Evolutionary conservation across 257 asterid genomes (phyloP).

Genomic region (Solanum chilense): DNA sequence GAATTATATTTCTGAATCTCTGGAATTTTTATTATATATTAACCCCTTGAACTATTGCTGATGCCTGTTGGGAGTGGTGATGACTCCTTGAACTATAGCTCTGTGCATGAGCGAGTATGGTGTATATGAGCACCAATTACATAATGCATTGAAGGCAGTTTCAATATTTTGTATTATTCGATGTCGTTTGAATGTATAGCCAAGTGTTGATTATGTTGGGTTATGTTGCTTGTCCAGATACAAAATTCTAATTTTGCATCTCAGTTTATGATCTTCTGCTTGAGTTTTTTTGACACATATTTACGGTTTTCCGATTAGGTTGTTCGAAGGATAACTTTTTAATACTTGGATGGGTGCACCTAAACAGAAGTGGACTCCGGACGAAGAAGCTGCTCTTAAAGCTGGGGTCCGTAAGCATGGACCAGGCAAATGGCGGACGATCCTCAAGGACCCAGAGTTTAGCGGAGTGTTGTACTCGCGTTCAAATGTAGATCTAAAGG

Average conservation of each 20-base stretch:
- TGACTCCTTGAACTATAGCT: not conserved
- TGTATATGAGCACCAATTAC: not conserved
- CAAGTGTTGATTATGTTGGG: not conserved
- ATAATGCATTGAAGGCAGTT: not conserved
- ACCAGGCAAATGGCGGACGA: conserved; percentile 93
- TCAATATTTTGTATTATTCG: not conserved
- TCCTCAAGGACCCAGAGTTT: conserved; percentile 85
- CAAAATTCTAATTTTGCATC: not conserved
- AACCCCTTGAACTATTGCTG: not conserved
- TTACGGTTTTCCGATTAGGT: not conserved
- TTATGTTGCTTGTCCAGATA: not conserved
- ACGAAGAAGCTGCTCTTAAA: conserved; percentile 96
- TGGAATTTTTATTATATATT: not conserved
- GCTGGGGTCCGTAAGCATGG: conserved; percentile 93
- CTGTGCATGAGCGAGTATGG: not conserved
- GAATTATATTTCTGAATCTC: not conserved
- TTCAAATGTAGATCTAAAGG: conserved; percentile 98
- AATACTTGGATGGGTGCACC: conserved; percentile 77
- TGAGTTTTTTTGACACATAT: not conserved
- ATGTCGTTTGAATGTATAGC: not conserved
- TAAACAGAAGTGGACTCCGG: conserved; percentile 96
- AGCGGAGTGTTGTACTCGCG: conserved; percentile 68
- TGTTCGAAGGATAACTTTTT: not conserved
- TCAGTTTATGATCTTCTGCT: not conserved
- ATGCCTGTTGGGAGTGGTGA: not conserved